These are phyloP conservation scores for Linnemannia schmuckeri DNA, from an alignment of 192 early-diverging fungal species.

Conservation along the genomic window DNA sequence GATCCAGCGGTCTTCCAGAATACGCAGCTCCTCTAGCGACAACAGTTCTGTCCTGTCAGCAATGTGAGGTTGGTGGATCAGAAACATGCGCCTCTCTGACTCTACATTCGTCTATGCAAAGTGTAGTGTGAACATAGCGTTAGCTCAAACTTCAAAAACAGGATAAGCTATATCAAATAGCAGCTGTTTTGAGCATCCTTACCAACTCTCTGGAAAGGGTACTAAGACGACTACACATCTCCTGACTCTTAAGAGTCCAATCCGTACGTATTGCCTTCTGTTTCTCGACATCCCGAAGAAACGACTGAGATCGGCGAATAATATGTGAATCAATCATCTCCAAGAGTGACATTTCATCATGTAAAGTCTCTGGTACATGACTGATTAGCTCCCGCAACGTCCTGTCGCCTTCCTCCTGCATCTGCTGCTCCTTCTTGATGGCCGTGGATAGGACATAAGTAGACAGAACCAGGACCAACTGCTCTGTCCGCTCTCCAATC, in stretches of 20 bases:
- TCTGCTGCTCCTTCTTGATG: not conserved
- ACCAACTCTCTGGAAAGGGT: conserved; percentile 19
- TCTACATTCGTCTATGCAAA: not conserved
- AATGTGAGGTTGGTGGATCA: conserved; percentile 6
- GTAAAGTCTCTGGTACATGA: not conserved
- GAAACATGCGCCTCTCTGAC: conserved; percentile 17
- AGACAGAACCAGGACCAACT: conserved; percentile 40
- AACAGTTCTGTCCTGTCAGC: not conserved
- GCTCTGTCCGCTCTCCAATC: conserved; percentile 45
- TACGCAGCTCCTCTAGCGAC: conserved; percentile 8
- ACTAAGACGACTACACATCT: conserved; percentile 9
- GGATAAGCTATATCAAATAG: no score
- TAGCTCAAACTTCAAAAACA: not conserved
- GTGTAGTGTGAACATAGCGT: not conserved
- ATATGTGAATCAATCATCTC: conserved; percentile 19
- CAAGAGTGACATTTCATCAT: conserved; percentile 15
- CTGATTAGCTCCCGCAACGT: not conserved
- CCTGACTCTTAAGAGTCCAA: conserved; percentile 14
- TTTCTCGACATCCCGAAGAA: conserved; percentile 3
- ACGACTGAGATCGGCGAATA: not conserved
- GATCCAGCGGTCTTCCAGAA: conserved; percentile 30
- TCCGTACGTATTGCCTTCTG: not conserved
- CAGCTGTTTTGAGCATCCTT: not conserved
- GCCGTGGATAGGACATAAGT: conserved; percentile 30
- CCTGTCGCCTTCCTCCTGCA: not conserved